Evolutionary conservation across 495 filamentous ascomycete genomes (phyloP), one percentile per base, ranked within the genome.

Genomic region (Penicillium subrubescens): DNA sequence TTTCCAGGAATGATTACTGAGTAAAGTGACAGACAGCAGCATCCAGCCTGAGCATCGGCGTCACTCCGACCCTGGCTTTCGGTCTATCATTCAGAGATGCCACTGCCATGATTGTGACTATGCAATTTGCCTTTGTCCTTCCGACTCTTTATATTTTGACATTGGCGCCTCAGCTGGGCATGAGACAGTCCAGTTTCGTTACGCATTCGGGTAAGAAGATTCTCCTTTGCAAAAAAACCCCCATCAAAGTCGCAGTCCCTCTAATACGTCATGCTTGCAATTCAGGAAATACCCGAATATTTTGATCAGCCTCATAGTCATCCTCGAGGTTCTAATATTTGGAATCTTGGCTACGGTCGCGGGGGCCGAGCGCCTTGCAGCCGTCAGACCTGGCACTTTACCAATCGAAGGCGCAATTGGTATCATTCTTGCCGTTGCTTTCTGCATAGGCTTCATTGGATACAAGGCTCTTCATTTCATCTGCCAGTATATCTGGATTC

Each of bases 401-500:
- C 35, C 35, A 39, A 39, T 39, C 35, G 35, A 39, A 4, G 35
- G 35, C 10, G 50, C 50, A 53, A 53, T 53, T 31, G 50, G 35
- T 15, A 23, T 50, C 46, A 50, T 50, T n/a, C 50, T 53, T 33
- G 50, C 50, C 23, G 25, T 53, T n/a, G 50, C 50, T 29, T 53
- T 53, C 50, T 53, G 50, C 25, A 53, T 53, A 8, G 46, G 46
- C 19, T 50, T 50, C 7, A 50, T 50, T 50, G 46, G 46, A 50
- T 50, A 50, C 23, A 50, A 50, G n/a, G 46, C 46, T 14, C 46
- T 50, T 50, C 46, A 50, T 27, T 50, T 50, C 46, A 50, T 50
- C 46, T 50, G 46, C 23, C 46, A 50, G n/a, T 50, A 50, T 50
- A 50, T 50, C 46, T 50, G 46, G 46, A 50, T 50, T 7, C 46